Conservation (phyloP, 2,329 filamentous ascomycete genomes). For the Aspergillus sp. region DNA sequence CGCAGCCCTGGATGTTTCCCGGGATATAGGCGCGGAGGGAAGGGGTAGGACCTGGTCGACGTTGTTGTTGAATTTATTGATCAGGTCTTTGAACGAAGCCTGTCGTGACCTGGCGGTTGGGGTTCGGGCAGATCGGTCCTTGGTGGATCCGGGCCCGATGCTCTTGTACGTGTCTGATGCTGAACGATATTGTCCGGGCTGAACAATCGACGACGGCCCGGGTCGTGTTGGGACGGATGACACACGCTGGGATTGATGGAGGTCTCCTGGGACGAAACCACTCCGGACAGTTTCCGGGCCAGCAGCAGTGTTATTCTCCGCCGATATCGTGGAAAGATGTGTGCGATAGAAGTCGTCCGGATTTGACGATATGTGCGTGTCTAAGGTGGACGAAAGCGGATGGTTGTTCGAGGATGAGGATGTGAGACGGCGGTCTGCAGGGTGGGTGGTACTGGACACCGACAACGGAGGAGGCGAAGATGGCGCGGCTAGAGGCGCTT, state of each 20-base stretch:
- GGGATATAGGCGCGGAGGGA: slow-evolving; percentile 34
- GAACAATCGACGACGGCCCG: slow-evolving; percentile 19
- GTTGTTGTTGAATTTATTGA: slow-evolving; percentile 73
- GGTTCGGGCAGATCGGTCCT: slow-evolving; percentile 12
- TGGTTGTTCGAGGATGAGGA: slow-evolving; percentile 17
- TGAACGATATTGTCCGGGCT: slow-evolving; percentile 27
- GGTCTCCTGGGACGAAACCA: slow-evolving; percentile 17
- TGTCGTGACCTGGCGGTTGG: slow-evolving; percentile 42
- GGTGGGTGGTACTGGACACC: slow-evolving; percentile 19
- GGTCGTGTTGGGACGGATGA: slow-evolving; percentile 27
- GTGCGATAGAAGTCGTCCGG: slow-evolving; percentile 53
- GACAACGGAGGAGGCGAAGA: slow-evolving; percentile 15
- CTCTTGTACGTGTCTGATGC: slow-evolving; percentile 27
- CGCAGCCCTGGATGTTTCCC: slow-evolving; percentile 33
- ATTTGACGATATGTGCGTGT: slow-evolving; percentile 34
- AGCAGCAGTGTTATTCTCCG: slow-evolving; percentile 23
- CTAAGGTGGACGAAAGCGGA: slow-evolving; percentile 10
- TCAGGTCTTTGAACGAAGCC: slow-evolving; percentile 76
- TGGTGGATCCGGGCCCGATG: slow-evolving; percentile 17
- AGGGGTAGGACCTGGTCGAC: slow-evolving; percentile 44
- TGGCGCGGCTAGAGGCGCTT: slow-evolving; percentile 28
- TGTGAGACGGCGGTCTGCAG: slow-evolving; percentile 19
- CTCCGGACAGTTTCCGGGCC: slow-evolving; percentile 18
- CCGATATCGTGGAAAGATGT: slow-evolving; percentile 36
- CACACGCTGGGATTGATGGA: slow-evolving; percentile 18